Base-by-base conservation (phyloP, 495 filamentous ascomycete species). In the Hyaloscypha hepaticicola region DNA sequence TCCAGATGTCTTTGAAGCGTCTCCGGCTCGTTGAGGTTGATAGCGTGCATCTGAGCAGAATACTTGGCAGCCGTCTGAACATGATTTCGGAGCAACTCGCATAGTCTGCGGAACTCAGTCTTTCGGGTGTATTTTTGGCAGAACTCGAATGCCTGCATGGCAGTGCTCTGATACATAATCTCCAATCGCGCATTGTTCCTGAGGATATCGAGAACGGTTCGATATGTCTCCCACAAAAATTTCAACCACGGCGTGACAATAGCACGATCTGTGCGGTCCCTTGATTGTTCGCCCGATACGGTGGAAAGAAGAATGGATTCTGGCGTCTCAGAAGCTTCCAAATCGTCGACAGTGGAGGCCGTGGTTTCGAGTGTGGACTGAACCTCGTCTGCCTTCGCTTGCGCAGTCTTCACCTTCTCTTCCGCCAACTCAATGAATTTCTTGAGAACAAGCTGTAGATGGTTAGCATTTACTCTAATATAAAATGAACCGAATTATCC, bases 141-240 rank as follows among this genome's bases (percentile, higher is more conserved):
- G 83, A 99, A 99, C 76, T 95, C 89, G 82, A 99, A 98, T 21
- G 95, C 95, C 77, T 98, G 96, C 74, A 96, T 89, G 63, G 95
- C 96, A 55, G 96, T 98, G 74, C 88, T 90, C 84, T 99, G 95
- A 79, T 99, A 99, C 83, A 98, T 96, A 41, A 96, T 85, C 81
- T 99, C 95, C 41, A 99, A 82, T 41, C 95, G 89, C 38, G 95
- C 96, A 83, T 99, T 99, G 83, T 99, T 99, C 79, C 96, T 91
- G 68, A 99, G 83, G 73, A 99, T 98, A 72, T 99, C 95, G 69
- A 99, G 84, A 41, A 99, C 95, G 59, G 95, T 99, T 41, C 95
- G 92, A 79, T 99, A 99, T n/a, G 95, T 96, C 80, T 99, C 96
- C 95, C 95, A 99, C 63, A 99, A 83, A 74, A 99, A 99, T 80